Percentiles rank a stretch among this genome's conserved stretches.
Evolutionary conservation across 768 basidiomycete genomes (phyloP).

Genomic region (Stropharia rugosoannulata): DNA sequence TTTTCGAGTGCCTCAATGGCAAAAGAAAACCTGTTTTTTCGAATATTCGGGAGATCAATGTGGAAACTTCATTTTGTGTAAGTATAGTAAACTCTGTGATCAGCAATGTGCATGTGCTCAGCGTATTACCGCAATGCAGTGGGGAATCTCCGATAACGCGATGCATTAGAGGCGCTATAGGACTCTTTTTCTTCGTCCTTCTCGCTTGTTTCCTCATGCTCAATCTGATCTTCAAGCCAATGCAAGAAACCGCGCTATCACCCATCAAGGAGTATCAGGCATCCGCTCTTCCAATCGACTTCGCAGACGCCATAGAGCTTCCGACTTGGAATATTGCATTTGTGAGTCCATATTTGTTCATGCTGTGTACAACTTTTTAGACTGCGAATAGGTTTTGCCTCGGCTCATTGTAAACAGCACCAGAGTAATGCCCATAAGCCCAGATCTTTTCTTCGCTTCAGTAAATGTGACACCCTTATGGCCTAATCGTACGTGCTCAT

Average conservation of each 20-base stretch:
- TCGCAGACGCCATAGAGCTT: background rate
- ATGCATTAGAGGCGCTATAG: background rate
- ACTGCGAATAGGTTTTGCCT: too few species aligned
- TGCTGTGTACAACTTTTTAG: too few species aligned
- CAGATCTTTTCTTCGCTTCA: background rate
- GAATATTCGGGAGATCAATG: too few species aligned
- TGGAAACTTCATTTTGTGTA: too few species aligned
- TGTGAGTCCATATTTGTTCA: background rate
- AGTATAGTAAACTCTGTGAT: too few species aligned
- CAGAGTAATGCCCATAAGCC: background rate
- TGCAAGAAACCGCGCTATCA: background rate
- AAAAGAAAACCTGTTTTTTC: too few species aligned
- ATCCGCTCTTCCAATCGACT: background rate
- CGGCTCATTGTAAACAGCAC: too few species aligned
- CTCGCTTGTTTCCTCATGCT: background rate
- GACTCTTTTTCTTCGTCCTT: background rate
- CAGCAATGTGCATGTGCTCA: too few species aligned
- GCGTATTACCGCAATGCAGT: background rate
- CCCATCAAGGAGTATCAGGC: background rate
- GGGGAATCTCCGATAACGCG: background rate
- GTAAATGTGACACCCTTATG: background rate
- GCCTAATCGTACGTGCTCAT: background rate
- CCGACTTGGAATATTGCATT: conserved; percentile 1
- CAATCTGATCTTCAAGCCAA: background rate
- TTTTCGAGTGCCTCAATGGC: too few species aligned